Base-by-base conservation (phyloP, 306 rosid genomes). In the Neltuma alba region DNA sequence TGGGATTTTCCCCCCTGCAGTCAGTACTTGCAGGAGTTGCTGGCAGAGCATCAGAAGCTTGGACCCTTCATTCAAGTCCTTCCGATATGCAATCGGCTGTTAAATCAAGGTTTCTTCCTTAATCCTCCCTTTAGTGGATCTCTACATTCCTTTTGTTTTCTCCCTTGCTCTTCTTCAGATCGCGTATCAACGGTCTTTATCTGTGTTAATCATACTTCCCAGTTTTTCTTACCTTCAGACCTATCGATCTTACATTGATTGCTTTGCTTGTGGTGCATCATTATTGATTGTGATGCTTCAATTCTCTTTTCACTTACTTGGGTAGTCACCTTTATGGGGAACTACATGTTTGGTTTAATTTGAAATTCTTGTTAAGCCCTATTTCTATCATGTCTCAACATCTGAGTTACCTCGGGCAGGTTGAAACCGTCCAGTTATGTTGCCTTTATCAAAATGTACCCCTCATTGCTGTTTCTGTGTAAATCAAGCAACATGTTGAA, bases 11-110 rank as follows among this genome's bases (percentile, higher is more conserved):
- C 21, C 21, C 9, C 9, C 8, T 81, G 72, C 83, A 94, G 98
- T 89, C 98, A 88, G 91, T 92, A 94, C 90, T 84, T 94, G 86
- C 75, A 96, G 52, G 98, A 94, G 89, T 87, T 94, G 89, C 74
- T 94, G 44, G 94, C 94, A 50, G 98, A 94, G 73, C 94, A 92
- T 75, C 98, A 92, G 77, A 94, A 94, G 93, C 93, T 94, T 83
- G 94, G 93, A 62, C 98, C 98, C 70, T 94, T 94, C 88, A 42
- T 88, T 87, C 94, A 91, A 83, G 93, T 89, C 37, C 93, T 94
- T 74, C 98, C 98, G 73, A 92, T 89, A 83, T 94, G 97, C 73
- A 89, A 89, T 81, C 94, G 98, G 33, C 91, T 94, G 61, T 85
- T 94, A 81, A 92, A 92, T 91, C 98, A 94, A 92, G 98, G 98